These are phyloP conservation scores for Aegilops longissima DNA, from an alignment of 176 grass and related monocot species.

Conservation along the genomic window DNA sequence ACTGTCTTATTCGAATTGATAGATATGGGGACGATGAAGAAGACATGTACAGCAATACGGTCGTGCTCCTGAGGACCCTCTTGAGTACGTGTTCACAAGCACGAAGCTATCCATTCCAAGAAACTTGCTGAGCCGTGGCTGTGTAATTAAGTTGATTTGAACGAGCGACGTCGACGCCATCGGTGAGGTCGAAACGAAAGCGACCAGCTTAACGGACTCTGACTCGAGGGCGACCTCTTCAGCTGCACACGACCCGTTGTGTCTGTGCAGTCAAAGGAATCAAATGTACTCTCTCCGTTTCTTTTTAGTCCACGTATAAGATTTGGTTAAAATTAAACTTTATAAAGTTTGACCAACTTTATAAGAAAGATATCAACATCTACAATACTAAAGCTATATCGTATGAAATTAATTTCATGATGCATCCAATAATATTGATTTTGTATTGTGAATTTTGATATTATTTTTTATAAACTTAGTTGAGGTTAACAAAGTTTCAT, in stretches of 20 bases:
- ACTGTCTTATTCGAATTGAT: no score
- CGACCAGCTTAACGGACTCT: slow-evolving; percentile 1
- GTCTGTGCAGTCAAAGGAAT: background rate
- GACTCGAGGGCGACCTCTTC: slow-evolving; percentile 7
- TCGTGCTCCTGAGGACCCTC: background rate
- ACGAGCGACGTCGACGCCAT: background rate
- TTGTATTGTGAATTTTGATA: no score
- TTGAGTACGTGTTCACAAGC: background rate
- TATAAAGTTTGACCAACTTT: no score
- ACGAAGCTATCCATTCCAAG: background rate
- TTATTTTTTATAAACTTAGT: no score
- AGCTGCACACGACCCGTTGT: background rate
- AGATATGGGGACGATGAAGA: no score
- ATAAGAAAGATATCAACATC: no score
- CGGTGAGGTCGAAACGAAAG: background rate
- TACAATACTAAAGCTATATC: no score
- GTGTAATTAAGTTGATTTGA: background rate
- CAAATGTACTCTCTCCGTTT: background rate
- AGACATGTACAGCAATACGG: background rate
- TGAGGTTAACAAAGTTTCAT: no score
- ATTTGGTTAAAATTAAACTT: no score
- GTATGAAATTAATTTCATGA: no score
- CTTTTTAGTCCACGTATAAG: no score
- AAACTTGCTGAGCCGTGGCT: background rate
- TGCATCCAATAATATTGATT: no score